Conservation (phyloP, 1,139 yeast genomes). For the Ogataea hybrid region DNA sequence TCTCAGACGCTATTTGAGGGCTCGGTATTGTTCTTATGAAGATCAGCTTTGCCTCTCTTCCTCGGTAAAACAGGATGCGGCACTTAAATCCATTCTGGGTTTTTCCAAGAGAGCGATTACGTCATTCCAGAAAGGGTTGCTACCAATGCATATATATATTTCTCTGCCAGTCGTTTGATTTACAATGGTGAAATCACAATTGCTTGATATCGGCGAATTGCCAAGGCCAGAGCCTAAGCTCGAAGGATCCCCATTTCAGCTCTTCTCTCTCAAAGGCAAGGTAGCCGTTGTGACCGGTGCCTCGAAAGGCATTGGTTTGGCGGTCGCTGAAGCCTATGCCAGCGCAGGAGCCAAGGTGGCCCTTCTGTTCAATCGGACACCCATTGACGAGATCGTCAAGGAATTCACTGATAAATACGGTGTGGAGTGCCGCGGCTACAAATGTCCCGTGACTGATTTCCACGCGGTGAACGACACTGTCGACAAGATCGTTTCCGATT, state of each 20-base stretch:
- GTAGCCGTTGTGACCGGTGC: slow-evolving; percentile 91
- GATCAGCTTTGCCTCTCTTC: too few species aligned
- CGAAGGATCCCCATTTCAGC: slow-evolving; percentile 35
- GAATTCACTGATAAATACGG: slow-evolving; percentile 45
- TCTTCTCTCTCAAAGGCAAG: slow-evolving; percentile 75
- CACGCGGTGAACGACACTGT: slow-evolving; percentile 43
- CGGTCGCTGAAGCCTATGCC: slow-evolving; percentile 84
- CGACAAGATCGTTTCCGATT: slow-evolving; percentile 45
- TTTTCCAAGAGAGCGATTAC: slow-evolving; percentile 3
- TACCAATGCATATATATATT: neutral
- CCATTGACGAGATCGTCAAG: slow-evolving; percentile 53
- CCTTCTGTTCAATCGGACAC: slow-evolving; percentile 70
- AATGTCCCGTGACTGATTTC: slow-evolving; percentile 47
- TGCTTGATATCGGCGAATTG: slow-evolving; percentile 19
- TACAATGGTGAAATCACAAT: slow-evolving; percentile 10
- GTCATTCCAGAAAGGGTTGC: slow-evolving; percentile 4
- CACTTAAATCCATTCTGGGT: neutral
- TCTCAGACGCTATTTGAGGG: neutral
- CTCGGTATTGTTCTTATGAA: too few species aligned
- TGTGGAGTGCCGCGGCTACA: slow-evolving; percentile 46
- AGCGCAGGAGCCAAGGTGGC: slow-evolving; percentile 94
- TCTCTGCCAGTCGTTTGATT: neutral
- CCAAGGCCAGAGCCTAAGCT: slow-evolving; percentile 24
- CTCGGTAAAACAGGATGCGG: neutral
- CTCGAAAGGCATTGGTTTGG: slow-evolving; percentile 81